Evolutionary conservation across 2,329 filamentous ascomycete genomes (phyloP).

Genomic region (Ascochyta fabae): DNA sequence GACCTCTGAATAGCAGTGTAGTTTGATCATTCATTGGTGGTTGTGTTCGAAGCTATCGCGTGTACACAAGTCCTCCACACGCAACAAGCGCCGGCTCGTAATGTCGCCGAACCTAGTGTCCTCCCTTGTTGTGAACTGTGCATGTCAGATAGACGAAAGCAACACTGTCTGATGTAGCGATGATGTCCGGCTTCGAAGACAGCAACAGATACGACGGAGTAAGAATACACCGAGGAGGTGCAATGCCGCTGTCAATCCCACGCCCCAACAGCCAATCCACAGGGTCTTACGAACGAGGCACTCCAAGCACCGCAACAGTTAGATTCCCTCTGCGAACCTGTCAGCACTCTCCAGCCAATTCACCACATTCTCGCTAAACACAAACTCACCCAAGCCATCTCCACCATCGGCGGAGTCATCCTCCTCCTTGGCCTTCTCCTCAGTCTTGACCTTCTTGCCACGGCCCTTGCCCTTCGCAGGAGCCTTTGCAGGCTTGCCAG

Average conservation of each 20-base stretch:
- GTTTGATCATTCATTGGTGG: not conserved
- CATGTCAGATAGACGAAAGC: not conserved
- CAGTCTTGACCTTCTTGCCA: slow-evolving; percentile 30
- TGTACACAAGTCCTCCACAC: not conserved
- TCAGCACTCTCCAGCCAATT: slow-evolving; percentile 22
- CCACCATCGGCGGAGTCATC: slow-evolving; percentile 23
- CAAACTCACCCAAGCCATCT: slow-evolving; percentile 28
- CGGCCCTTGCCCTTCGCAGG: slow-evolving; percentile 23
- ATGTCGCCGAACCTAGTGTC: not conserved
- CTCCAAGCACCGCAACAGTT: not conserved
- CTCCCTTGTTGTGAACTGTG: not conserved
- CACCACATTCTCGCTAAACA: slow-evolving; percentile 8
- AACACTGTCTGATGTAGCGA: not conserved
- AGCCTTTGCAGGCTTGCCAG: slow-evolving; percentile 19
- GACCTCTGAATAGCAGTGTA: not conserved
- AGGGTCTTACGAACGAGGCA: not conserved
- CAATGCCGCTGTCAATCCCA: not conserved
- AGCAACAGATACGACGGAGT: not conserved
- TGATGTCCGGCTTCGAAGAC: not conserved
- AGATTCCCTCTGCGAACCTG: slow-evolving; percentile 5
- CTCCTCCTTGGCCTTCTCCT: slow-evolving; percentile 17
- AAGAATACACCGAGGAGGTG: not conserved
- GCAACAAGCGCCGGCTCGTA: not conserved
- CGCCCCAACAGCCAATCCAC: not conserved
- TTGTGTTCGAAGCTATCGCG: not conserved